Conservation (phyloP, 202 grass and related monocot genomes). For the Carex sylvatica region DNA sequence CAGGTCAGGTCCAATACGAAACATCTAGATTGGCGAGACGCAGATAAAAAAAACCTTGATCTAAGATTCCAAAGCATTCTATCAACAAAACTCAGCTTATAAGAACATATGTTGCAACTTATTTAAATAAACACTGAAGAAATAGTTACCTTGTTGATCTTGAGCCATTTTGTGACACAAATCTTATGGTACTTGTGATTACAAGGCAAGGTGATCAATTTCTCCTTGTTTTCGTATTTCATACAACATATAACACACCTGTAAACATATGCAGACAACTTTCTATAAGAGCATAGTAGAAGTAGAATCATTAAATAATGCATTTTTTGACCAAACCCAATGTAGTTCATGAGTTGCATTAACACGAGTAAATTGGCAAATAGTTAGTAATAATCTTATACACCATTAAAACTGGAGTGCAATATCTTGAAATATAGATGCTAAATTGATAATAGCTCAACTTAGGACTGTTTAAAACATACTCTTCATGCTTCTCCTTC, state of each 20-base stretch:
- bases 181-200: conserved; percentile 69
- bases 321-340: neutral
- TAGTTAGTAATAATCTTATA: neutral
- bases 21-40: neutral
- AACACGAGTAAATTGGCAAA: conserved; percentile 12
- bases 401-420: neutral
- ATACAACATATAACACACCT: conserved; percentile 94
- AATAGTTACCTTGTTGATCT: conserved; percentile 77
- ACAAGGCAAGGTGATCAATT: conserved; percentile 68
- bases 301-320: conserved; percentile 18
- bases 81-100: neutral
- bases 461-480: conserved; percentile 29
- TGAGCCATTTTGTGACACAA: conserved; percentile 81
- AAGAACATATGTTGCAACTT: neutral
- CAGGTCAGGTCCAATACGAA: neutral
- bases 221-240: conserved; percentile 77
- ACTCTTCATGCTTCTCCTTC: conserved; percentile 82
- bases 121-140: neutral
- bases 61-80: neutral
- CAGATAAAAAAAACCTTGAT: neutral
- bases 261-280: conserved; percentile 27
- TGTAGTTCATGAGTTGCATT: neutral
- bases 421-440: conserved; percentile 9
- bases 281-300: neutral
- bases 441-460: neutral